Percentiles rank a stretch among this genome's conserved stretches.
These are phyloP conservation scores for Phytophthora ramorum DNA, from an alignment of 352 stramenopile species.

Conservation along the genomic window DNA sequence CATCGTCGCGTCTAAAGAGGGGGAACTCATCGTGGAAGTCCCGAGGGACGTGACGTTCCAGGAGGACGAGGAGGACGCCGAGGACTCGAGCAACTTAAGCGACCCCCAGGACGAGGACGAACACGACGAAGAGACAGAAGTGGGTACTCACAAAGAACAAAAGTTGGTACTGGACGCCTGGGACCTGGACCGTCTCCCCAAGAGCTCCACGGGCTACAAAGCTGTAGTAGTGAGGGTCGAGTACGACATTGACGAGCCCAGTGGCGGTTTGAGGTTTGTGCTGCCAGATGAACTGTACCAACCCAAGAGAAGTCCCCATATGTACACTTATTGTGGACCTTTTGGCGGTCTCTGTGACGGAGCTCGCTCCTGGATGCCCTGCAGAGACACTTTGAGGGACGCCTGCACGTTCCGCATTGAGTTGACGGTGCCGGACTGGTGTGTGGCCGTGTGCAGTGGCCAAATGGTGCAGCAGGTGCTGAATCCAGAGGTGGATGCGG, in stretches of 20 bases:
- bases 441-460: slow-evolving; percentile 81
- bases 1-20: slow-evolving; percentile 86
- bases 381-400: slow-evolving; percentile 74
- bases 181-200: slow-evolving; percentile 73
- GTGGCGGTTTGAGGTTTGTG: slow-evolving; percentile 73
- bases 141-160: slow-evolving; percentile 36
- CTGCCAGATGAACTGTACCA: slow-evolving; percentile 72
- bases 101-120: slow-evolving; percentile 45
- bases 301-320: slow-evolving; percentile 77
- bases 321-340: slow-evolving; percentile 88
- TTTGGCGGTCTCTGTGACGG: slow-evolving; percentile 86
- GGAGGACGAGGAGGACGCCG: slow-evolving; percentile 54
- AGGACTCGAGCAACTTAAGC: slow-evolving; percentile 43
- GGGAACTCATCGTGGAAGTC: slow-evolving; percentile 82
- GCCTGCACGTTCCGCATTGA: slow-evolving; percentile 79
- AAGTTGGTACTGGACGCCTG: slow-evolving; percentile 65
- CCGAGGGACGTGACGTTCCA: slow-evolving; percentile 64
- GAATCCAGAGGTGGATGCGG: slow-evolving; percentile 50
- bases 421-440: slow-evolving; percentile 83
- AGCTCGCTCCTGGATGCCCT: slow-evolving; percentile 88
- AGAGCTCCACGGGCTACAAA: slow-evolving; percentile 76
- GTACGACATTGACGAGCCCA: slow-evolving; percentile 80
- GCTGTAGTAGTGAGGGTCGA: slow-evolving; percentile 76
- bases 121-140: slow-evolving; percentile 44
- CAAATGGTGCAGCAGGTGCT: slow-evolving; percentile 88